Conservation (phyloP, 208 protist genomes). For the Lotmaria passim region DNA sequence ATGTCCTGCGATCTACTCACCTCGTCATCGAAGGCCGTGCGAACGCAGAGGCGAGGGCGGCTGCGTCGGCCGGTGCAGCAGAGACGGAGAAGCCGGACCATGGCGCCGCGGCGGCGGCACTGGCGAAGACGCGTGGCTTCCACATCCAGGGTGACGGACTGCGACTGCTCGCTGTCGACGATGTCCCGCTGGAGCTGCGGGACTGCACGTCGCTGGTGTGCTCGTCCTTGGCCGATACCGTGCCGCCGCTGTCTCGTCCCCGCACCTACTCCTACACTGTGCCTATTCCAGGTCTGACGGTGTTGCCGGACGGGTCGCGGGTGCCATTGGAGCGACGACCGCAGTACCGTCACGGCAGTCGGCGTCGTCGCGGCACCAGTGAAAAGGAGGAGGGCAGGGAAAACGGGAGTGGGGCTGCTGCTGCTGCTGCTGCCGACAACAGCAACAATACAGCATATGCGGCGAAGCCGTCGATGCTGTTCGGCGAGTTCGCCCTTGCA, state of each 20-base stretch:
- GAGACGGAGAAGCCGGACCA: not conserved
- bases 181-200: constrained; percentile 19
- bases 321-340: constrained; percentile 11
- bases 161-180: constrained; percentile 11
- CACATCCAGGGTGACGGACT: constrained; percentile 53
- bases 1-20: constrained; percentile 33
- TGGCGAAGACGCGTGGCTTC: constrained; percentile 17
- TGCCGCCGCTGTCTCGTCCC: constrained; percentile 46
- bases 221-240: constrained; percentile 42
- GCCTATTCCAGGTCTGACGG: constrained; percentile 43
- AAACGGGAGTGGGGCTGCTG: not conserved
- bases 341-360: constrained; percentile 8
- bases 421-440: not conserved
- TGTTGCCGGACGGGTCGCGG: constrained; percentile 34
- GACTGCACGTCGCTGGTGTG: constrained; percentile 28
- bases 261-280: constrained; percentile 70
- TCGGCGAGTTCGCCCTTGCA: constrained; percentile 40
- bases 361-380: constrained; percentile 1
- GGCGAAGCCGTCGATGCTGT: constrained; percentile 21
- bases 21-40: constrained; percentile 36
- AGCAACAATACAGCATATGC: too few species aligned
- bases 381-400: not conserved
- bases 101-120: not conserved
- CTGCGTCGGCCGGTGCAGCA: not conserved
- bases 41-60: not conserved